These are phyloP conservation scores for Purshia tridentata DNA, from an alignment of 306 rosid genomes.

Conservation along the genomic window DNA sequence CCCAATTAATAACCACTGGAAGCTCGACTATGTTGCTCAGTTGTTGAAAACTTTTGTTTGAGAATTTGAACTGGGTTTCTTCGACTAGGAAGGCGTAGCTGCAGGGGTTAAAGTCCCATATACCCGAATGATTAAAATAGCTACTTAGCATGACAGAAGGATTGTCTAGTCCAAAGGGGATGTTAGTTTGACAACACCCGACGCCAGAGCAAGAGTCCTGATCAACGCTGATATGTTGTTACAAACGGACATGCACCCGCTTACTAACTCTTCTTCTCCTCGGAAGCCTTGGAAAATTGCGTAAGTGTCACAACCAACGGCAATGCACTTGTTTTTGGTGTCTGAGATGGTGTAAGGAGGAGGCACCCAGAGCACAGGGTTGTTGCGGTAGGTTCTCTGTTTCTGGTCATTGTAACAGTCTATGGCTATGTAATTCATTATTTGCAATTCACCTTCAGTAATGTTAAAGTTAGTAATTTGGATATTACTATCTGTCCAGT, in stretches of 20 bases:
- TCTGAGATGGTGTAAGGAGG: not conserved
- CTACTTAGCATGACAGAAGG: not conserved
- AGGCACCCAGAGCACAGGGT: not conserved
- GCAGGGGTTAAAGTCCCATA: conserved; percentile 15
- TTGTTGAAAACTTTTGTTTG: not conserved
- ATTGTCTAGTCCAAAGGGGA: not conserved
- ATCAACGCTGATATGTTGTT: not conserved
- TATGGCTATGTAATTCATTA: not conserved
- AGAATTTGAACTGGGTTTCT: conserved; percentile 2
- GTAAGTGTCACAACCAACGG: not conserved
- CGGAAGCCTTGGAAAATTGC: not conserved
- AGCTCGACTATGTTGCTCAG: not conserved
- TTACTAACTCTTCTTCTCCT: not conserved
- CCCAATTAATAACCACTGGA: conserved; percentile 14
- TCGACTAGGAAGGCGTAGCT: conserved; percentile 14
- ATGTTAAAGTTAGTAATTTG: not conserved
- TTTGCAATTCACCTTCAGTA: not conserved
- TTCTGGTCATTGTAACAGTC: not conserved
- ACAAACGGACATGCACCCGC: not conserved
- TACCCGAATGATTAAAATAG: not conserved
- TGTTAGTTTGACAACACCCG: conserved; percentile 24
- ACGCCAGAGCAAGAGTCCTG: not conserved
- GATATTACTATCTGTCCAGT: not conserved
- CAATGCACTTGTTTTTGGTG: not conserved
- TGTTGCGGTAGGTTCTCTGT: too few relatives aligned